phyloP scores from a whole-genome alignment of 352 stramenopile species.

The Phytophthora cactorum region DNA sequence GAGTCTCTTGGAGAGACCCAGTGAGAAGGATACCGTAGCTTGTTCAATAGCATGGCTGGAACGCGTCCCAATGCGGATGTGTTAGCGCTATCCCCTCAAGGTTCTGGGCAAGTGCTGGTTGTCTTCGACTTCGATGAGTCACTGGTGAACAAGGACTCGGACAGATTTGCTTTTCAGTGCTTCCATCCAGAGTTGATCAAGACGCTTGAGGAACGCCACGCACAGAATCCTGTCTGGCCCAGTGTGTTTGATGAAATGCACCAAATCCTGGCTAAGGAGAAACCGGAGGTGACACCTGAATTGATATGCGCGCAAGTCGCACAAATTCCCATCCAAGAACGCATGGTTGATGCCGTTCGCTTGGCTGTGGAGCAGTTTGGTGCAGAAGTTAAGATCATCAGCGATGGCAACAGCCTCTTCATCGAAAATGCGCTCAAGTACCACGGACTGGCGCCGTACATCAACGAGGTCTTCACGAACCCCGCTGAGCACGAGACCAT shows the following conservation, averaged over 20 bases:
- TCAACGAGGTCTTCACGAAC: slow-evolving; percentile 59
- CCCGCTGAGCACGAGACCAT: slow-evolving; percentile 38
- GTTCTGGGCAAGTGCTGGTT: slow-evolving; percentile 36
- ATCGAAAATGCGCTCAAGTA: slow-evolving; percentile 70
- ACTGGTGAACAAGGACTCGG: slow-evolving; percentile 65
- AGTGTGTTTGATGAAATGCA: slow-evolving; percentile 68
- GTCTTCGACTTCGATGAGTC: slow-evolving; percentile 65
- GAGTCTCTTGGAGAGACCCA: no score
- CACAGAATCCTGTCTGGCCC: slow-evolving; percentile 49
- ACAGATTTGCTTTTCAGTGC: slow-evolving; percentile 64
- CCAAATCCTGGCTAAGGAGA: slow-evolving; percentile 36
- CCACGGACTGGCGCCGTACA: slow-evolving; percentile 36
- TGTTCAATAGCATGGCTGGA: no score
- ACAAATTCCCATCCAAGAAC: slow-evolving; percentile 55
- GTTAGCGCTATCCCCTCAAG: background rate
- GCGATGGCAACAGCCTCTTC: slow-evolving; percentile 79
- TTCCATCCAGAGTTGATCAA: slow-evolving; percentile 60
- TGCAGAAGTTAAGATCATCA: slow-evolving; percentile 67
- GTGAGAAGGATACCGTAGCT: no score
- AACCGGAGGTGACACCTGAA: slow-evolving; percentile 43
- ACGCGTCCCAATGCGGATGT: no score
- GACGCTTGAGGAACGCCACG: slow-evolving; percentile 27
- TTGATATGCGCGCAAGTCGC: slow-evolving; percentile 52
- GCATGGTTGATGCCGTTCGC: slow-evolving; percentile 71
- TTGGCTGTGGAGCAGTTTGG: slow-evolving; percentile 46